Percentiles rank a stretch among this genome's conserved stretches.
Conservation (phyloP, 495 filamentous ascomycete genomes). For the Hamigera avellanea region DNA sequence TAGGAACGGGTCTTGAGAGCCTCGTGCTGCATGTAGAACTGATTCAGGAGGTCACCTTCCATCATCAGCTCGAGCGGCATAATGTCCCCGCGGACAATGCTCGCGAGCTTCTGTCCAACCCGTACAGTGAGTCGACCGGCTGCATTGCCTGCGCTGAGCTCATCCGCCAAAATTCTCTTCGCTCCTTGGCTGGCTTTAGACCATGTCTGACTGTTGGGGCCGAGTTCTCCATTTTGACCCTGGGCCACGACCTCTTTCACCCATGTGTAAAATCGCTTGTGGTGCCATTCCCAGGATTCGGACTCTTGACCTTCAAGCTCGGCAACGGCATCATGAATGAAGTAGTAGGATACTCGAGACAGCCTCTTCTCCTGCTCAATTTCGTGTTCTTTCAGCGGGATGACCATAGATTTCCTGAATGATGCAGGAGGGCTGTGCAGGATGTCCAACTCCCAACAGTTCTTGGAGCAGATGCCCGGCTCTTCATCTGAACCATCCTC, state of each 20-base stretch:
- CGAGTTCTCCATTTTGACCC: slow-evolving; percentile 1
- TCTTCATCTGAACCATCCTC: no score
- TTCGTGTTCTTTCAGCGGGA: not conserved
- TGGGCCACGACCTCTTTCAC: not conserved
- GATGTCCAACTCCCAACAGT: no score
- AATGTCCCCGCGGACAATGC: slow-evolving; percentile 7
- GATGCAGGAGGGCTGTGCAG: no score
- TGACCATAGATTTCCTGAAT: no score
- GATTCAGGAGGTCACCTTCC: slow-evolving; percentile 12
- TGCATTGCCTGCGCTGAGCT: not conserved
- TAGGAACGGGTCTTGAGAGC: not conserved
- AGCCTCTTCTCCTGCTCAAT: not conserved
- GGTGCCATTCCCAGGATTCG: no score
- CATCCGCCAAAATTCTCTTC: not conserved
- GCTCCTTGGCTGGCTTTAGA: not conserved
- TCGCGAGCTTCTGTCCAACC: not conserved
- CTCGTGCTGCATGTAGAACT: slow-evolving; percentile 3
- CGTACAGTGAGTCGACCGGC: slow-evolving; percentile 1
- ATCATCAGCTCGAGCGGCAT: slow-evolving; percentile 23
- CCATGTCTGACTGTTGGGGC: not conserved
- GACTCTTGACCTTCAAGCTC: no score
- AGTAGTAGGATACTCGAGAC: no score
- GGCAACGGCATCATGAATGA: no score
- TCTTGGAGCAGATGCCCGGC: no score
- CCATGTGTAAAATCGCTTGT: no score